Conservation (phyloP, 1,139 yeast species). For the Pneumocystis canis region DNA sequence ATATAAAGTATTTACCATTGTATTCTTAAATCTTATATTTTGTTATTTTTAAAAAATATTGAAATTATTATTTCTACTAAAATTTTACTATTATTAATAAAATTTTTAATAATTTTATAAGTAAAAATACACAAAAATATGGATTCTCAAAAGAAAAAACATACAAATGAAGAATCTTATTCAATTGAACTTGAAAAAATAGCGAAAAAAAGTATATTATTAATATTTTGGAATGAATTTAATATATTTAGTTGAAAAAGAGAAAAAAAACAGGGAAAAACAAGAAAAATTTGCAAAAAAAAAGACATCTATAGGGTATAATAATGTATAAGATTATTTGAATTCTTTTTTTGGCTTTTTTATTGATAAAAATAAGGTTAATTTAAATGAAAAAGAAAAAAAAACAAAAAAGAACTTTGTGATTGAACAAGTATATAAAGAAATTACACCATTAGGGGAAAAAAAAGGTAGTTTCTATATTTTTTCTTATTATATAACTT, state of each 20-base stretch:
- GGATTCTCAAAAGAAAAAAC: background rate
- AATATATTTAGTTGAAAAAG: constrained; percentile 56
- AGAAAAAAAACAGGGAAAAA: background rate
- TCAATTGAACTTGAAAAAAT: background rate
- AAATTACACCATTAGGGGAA: constrained; percentile 72
- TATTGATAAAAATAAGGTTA: constrained; percentile 95
- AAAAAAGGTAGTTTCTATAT: constrained; percentile 37
- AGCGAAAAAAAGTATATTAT: background rate
- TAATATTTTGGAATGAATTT: background rate
- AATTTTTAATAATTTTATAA: background rate
- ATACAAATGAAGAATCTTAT: background rate
- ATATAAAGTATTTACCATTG: too few species aligned
- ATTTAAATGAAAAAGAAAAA: constrained; percentile 82
- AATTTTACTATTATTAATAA: background rate
- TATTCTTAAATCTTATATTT: too few species aligned
- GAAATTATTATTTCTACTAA: background rate
- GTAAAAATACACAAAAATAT: constrained; percentile 17
- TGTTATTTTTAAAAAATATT: too few species aligned
- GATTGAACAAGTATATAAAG: constrained; percentile 67
- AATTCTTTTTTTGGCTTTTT: constrained; percentile 97
- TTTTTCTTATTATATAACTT: background rate
- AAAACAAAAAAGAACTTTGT: constrained; percentile 91
- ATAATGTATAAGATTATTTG: constrained; percentile 90
- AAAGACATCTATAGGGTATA: constrained; percentile 88
- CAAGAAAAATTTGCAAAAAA: background rate